Percentiles rank a stretch among this genome's conserved stretches.
Conservation (phyloP, 192 early-diverging fungal genomes). For the Backusella tarrabulga region DNA sequence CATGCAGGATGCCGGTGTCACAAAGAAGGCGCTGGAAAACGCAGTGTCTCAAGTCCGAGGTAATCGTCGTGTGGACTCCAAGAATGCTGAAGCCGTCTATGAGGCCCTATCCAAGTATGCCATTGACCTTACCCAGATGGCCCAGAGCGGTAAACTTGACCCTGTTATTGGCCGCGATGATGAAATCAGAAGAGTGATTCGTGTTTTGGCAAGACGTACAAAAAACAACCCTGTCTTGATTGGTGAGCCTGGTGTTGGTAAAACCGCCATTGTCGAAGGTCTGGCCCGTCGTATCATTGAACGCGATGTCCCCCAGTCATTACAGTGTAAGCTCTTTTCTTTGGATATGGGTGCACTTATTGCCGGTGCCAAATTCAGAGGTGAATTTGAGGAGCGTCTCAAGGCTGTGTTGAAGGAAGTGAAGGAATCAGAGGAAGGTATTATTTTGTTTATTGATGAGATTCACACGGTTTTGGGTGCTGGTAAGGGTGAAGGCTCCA, state of each 20-base stretch:
- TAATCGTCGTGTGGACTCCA: constrained; percentile 78
- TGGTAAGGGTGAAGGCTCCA: constrained; percentile 78
- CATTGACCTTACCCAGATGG: constrained; percentile 80
- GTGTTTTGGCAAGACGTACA: constrained; percentile 78
- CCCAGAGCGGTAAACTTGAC: constrained; percentile 89
- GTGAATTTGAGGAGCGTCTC: constrained; percentile 98
- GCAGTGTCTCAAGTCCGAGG: constrained; percentile 79
- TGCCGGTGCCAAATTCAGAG: constrained; percentile 95
- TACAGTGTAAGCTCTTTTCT: constrained; percentile 81
- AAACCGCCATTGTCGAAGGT: constrained; percentile 91
- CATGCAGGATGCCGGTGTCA: constrained; percentile 68
- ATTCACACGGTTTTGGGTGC: constrained; percentile 94
- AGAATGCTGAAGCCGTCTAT: constrained; percentile 83
- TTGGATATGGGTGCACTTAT: constrained; percentile 95
- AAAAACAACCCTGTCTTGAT: constrained; percentile 80
- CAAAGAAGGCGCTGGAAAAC: constrained; percentile 68
- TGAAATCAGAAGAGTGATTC: constrained; percentile 92
- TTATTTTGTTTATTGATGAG: constrained; percentile 98
- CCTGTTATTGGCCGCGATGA: constrained; percentile 97
- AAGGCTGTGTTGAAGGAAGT: constrained; percentile 97
- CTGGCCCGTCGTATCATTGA: constrained; percentile 92
- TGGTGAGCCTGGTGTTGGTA: constrained; percentile 80
- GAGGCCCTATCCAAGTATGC: constrained; percentile 96
- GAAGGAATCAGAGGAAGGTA: constrained; percentile 80
- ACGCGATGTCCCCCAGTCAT: constrained; percentile 86